A percentile compares a stretch with the other conserved stretches of the same genome.
Conservation (phyloP, 441 rosid genomes). For the California macrophylla region DNA sequence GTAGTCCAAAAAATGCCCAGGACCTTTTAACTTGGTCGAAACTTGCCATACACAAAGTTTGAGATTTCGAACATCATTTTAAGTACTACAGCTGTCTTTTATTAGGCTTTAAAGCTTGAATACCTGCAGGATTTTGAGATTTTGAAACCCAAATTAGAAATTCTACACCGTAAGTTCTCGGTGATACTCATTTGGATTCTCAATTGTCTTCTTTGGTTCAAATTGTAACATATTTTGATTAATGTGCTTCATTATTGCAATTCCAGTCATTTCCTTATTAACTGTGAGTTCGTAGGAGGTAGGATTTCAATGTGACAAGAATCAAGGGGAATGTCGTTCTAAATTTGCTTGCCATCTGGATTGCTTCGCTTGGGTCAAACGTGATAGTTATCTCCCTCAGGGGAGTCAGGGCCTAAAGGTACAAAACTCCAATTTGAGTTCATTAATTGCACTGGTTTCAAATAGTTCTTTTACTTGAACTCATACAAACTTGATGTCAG, state of each 20-base stretch:
- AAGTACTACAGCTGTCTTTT: not conserved
- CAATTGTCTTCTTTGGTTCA: not conserved
- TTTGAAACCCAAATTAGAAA: not conserved
- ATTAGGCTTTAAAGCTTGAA: not conserved
- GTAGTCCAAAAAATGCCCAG: not conserved
- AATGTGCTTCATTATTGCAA: not conserved
- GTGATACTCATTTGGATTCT: not conserved
- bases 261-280: constrained; percentile 11
- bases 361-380: constrained; percentile 99
- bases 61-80: not conserved
- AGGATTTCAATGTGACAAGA: constrained; percentile 83
- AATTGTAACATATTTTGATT: not conserved
- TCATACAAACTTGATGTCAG: not conserved
- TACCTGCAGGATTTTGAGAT: not conserved
- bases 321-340: constrained; percentile 93
- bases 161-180: not conserved
- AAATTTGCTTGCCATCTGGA: constrained; percentile 94
- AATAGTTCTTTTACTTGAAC: constrained; percentile 3
- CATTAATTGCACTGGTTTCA: constrained; percentile 12
- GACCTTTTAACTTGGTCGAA: not conserved
- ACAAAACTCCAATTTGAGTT: constrained; percentile 13
- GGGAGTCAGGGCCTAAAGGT: constrained; percentile 99
- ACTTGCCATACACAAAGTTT: not conserved
- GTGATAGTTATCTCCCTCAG: constrained; percentile 99
- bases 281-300: constrained; percentile 50